phyloP scores from a whole-genome alignment of 2,329 filamentous ascomycete genomes.

The Aspergillus hortae region DNA sequence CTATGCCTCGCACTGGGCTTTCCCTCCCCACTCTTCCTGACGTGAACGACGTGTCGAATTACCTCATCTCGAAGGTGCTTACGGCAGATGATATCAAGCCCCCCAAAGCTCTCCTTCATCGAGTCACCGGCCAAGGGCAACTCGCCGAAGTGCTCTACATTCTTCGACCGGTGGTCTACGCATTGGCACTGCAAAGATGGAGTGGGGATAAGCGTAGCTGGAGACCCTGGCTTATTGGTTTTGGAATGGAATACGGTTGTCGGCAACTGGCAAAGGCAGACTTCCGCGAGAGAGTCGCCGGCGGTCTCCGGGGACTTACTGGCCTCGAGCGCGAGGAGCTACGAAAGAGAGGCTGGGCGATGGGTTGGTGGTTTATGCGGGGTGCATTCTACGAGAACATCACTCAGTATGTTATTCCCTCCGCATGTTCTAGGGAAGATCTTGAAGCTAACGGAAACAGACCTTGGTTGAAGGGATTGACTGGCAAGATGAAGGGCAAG shows the following conservation, averaged over 20 bases:
- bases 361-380: conserved; percentile 95
- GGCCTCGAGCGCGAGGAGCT: conserved; percentile 87
- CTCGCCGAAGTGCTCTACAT: conserved; percentile 90
- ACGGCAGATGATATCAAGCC: conserved; percentile 97
- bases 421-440: neutral
- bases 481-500: conserved; percentile 66
- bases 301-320: conserved; percentile 72
- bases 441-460: conserved; percentile 36
- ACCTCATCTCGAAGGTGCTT: conserved; percentile 83
- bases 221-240: conserved; percentile 85
- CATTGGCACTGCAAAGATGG: conserved; percentile 72
- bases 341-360: conserved; percentile 79
- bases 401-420: conserved; percentile 55
- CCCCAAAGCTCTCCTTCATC: conserved; percentile 79
- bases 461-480: conserved; percentile 63
- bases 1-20: conserved; percentile 91
- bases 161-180: conserved; percentile 81
- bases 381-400: conserved; percentile 96
- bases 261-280: conserved; percentile 74
- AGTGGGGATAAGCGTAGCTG: conserved; percentile 73
- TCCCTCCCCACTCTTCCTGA: conserved; percentile 79
- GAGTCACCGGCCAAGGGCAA: conserved; percentile 67
- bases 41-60: conserved; percentile 76
- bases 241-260: conserved; percentile 81
- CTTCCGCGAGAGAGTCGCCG: conserved; percentile 60